Percentiles rank a stretch among this genome's conserved stretches.
phyloP scores from a whole-genome alignment of 768 basidiomycete genomes.

The Rhodosporidiobolus odoratus region DNA sequence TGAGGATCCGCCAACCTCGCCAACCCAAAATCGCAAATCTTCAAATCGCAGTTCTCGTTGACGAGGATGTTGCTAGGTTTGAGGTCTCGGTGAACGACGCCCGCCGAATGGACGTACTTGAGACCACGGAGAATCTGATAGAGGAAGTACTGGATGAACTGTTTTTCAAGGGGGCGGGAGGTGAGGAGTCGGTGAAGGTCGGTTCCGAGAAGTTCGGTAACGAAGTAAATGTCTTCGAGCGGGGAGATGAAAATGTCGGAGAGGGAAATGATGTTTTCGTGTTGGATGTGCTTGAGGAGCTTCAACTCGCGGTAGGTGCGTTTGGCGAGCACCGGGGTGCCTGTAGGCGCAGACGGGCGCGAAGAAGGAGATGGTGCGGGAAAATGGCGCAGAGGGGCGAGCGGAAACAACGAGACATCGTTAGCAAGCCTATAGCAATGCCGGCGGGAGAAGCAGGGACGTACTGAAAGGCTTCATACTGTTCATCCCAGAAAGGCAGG shows the following conservation, averaged over 20 bases:
- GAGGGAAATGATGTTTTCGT: slow-evolving; percentile 98
- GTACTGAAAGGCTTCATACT: slow-evolving; percentile 98
- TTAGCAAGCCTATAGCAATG: background rate
- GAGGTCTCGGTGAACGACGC: slow-evolving; percentile 95
- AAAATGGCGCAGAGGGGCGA: background rate
- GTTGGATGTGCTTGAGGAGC: slow-evolving; percentile 94
- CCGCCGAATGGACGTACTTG: slow-evolving; percentile 99
- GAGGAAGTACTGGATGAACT: slow-evolving; percentile 99
- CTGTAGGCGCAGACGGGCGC: slow-evolving; percentile 14
- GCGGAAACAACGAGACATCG: background rate
- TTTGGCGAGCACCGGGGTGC: slow-evolving; percentile 93
- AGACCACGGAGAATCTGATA: slow-evolving; percentile 98
- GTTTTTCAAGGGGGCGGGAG: slow-evolving; percentile 94
- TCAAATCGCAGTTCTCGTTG: slow-evolving; percentile 98
- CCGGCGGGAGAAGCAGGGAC: background rate
- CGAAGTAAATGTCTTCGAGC: slow-evolving; percentile 93
- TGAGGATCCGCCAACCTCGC: slow-evolving; percentile 99
- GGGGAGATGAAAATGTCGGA: slow-evolving; percentile 99
- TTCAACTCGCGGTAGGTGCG: slow-evolving; percentile 97
- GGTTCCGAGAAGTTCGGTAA: slow-evolving; percentile 95
- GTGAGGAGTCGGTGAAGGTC: slow-evolving; percentile 96
- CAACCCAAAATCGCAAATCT: slow-evolving; percentile 99
- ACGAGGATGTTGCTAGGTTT: slow-evolving; percentile 99
- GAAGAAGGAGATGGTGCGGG: background rate
- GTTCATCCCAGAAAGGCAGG: slow-evolving; percentile 32